Evolutionary conservation across 225 moss, liverwort and hornwort genomes (phyloP), one percentile per base, ranked within the genome.

Genomic region (Takakia lepidozioides): DNA sequence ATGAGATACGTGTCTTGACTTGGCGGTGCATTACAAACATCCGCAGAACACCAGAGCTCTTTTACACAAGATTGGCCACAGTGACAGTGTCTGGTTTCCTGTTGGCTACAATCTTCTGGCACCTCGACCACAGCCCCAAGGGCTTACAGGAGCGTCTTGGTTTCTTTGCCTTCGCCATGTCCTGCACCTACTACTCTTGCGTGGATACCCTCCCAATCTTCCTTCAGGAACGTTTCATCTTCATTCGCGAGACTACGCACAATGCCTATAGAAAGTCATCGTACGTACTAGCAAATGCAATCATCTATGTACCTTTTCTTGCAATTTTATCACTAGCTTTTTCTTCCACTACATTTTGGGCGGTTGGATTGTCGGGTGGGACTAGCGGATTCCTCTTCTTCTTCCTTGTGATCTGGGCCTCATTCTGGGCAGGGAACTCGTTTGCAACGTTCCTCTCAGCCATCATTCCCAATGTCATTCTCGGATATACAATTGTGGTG

Each of bases 181-280:
- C 93, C 5, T 83, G 82, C 53, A 85, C 83, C 10, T 93, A 81
- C 67, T 93, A 86, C 67, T 81, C 88, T 19, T 93, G 88, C 41
- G 88, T 83, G 29, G 93, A 93, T 43, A 86, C 93, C 10, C 70
- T 88, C 35, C 93, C 93, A 6, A 83, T 93, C 22, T 93, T 93
- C 49, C 88, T 93, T 38, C 93, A 93, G 72, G 93, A 93, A 67
- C 75, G 93, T 11, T 88, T 83, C 61, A 93, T 93, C 36, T 88
- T 88, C 63, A 81, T 93, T 53, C 72, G 93, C 48, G 93, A 93
- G 43, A 93, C 93, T 1, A 57, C 88, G n/a, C 93, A 93, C 65
- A 93, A 93, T 44, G 75, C 93, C 4, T 93, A 93, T 51, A 81
- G 93, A 34, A 93, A 93, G 61, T 93, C 93, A 13, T 93, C 93